Evolutionary conservation across 305 asterid genomes (phyloP), one percentile per base, ranked within the genome.

Genomic region (Rubia occidens): DNA sequence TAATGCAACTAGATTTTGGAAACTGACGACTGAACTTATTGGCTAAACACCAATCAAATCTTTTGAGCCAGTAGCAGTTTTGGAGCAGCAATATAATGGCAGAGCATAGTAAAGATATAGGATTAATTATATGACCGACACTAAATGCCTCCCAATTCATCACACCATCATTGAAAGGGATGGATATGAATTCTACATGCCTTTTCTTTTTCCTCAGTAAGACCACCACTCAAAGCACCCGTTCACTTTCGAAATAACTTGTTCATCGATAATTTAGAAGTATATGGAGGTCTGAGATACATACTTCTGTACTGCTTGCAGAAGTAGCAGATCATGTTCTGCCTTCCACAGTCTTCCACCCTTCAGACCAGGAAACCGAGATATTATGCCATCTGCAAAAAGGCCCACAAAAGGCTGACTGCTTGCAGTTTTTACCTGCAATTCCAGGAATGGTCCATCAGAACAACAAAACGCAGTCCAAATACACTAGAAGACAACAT

Each of bases 271-370:
- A 64, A n/a, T 53, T 53, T 29, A 35, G 42, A 68, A 68, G 67
- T 64, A 59, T 49, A 75, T 39, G 69, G 60, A 60, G 37, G 37
- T 32, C 37, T 32, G 37, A 32, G 66, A 53, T 67, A 59, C 66
- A 37, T 87, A 91, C 99, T 84, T 95, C 85, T 85, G 75, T 56
- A 91, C 93, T 51, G 99, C 97, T 77, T 79, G 88, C 79, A 95
- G 86, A 66, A 95, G 85, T 58, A 86, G 61, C 77, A 84, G 77
- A 66, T 95, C 99, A 60, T 95, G 97, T 67, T 85, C 85, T 79
- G 84, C 95, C 81, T 87, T 95, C 99, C 99, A 95, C 73, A 86
- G 49, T 82, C 82, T 85, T 80, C 96, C 97, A 79, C 90, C 90
- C 80, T 72, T 91, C 63, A 95, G 75, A 74, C 90, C 96, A 63